Evolutionary conservation across 1,284 basidiomycete genomes (phyloP).

Genomic region (Papiliotrema flavescens): DNA sequence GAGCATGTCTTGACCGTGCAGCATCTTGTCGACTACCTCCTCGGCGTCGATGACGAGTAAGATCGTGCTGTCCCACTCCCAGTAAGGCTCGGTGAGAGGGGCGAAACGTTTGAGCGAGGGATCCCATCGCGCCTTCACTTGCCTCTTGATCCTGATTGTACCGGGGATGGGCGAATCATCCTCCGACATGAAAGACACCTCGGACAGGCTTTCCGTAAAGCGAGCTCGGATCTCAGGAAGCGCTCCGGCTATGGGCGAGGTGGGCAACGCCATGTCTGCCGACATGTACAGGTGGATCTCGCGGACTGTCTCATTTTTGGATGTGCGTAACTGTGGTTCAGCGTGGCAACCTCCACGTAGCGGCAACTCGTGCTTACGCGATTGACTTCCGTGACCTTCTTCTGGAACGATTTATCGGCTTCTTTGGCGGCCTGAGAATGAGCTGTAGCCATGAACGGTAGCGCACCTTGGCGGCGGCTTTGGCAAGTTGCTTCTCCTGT

Average conservation of each 20-base stretch:
- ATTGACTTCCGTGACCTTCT: conserved; percentile 35
- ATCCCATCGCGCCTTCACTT: conserved; percentile 37
- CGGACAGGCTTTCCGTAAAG: conserved; percentile 32
- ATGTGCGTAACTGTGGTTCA: conserved; percentile 31
- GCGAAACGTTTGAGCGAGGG: conserved; percentile 25
- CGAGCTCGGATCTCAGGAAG: conserved; percentile 37
- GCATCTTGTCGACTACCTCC: conserved; percentile 38
- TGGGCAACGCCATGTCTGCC: conserved; percentile 30
- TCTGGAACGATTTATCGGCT: conserved; percentile 38
- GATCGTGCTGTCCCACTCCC: conserved; percentile 48
- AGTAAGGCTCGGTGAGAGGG: conserved; percentile 28
- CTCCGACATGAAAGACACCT: conserved; percentile 22
- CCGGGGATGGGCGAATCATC: conserved; percentile 29
- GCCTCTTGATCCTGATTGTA: conserved; percentile 42
- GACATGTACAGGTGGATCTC: conserved; percentile 46
- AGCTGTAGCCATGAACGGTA: neutral
- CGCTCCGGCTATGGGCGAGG: conserved; percentile 38
- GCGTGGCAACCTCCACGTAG: neutral
- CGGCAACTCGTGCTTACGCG: conserved; percentile 20
- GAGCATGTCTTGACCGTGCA: conserved; percentile 19
- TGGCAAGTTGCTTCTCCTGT: conserved; percentile 26
- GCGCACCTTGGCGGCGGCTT: conserved; percentile 34
- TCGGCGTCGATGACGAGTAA: conserved; percentile 39
- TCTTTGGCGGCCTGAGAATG: conserved; percentile 32
- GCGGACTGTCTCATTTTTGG: conserved; percentile 42